These are phyloP conservation scores for Fusarium keratoplasticum DNA, from an alignment of 2,329 filamentous ascomycete genomes.

Conservation along the genomic window DNA sequence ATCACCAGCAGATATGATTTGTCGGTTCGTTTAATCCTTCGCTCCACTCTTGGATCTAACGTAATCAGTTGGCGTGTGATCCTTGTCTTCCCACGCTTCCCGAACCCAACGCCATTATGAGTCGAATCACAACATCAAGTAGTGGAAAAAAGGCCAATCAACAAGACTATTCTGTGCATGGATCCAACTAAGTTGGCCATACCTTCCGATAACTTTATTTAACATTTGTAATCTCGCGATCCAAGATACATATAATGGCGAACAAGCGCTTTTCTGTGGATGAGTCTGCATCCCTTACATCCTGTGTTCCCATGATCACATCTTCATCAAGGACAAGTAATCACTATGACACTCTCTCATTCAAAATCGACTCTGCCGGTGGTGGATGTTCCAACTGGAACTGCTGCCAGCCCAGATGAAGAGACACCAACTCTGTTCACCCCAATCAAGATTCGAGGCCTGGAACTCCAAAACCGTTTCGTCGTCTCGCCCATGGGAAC, in stretches of 20 bases:
- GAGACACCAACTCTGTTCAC: slow-evolving; percentile 62
- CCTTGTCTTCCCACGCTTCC: neutral
- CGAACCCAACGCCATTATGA: neutral
- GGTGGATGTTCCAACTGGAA: neutral
- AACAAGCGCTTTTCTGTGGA: neutral
- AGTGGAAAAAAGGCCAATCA: neutral
- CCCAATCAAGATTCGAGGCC: slow-evolving; percentile 63
- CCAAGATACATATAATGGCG: neutral
- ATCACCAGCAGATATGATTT: neutral
- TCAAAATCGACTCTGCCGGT: neutral
- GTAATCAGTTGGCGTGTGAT: neutral
- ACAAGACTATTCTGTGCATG: neutral
- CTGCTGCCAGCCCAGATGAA: neutral
- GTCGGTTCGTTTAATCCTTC: neutral
- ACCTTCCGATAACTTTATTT: neutral
- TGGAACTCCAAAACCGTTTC: slow-evolving; percentile 66
- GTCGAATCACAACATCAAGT: neutral
- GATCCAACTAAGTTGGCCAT: neutral
- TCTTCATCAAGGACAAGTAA: neutral
- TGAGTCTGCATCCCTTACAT: neutral
- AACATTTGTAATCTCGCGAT: neutral
- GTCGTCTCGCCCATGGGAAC: slow-evolving; percentile 70
- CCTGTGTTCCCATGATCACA: neutral
- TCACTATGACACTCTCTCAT: neutral
- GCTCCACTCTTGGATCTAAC: neutral